A percentile compares a stretch with the other conserved stretches of the same genome.
Conservation (phyloP, 2,329 filamentous ascomycete genomes). For the Arachnomyces sp. region DNA sequence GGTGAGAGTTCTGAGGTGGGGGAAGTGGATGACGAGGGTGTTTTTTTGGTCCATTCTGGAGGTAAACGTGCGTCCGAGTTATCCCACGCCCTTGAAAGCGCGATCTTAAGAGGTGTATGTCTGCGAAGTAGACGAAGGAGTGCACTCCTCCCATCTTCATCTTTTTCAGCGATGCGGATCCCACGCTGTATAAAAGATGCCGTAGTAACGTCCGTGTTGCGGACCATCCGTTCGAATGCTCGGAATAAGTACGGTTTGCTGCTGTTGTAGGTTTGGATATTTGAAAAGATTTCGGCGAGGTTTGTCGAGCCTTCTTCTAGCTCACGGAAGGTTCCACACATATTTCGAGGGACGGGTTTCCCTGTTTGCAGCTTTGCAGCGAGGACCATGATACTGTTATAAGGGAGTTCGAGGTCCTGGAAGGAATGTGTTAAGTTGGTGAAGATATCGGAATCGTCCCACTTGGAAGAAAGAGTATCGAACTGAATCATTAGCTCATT, state of each 20-base stretch:
- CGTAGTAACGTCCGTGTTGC: slow-evolving; percentile 27
- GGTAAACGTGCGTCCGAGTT: slow-evolving; percentile 4
- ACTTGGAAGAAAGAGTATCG: slow-evolving; percentile 12
- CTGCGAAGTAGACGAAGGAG: slow-evolving; percentile 28
- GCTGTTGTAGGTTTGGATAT: slow-evolving; percentile 20
- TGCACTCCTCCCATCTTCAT: slow-evolving; percentile 20
- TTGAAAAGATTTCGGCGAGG: slow-evolving; percentile 22
- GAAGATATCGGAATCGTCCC: slow-evolving; percentile 17
- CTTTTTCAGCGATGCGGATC: slow-evolving; percentile 24
- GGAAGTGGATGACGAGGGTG: not conserved
- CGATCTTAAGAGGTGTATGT: slow-evolving; percentile 32
- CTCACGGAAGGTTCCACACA: slow-evolving; percentile 17
- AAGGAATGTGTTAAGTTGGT: slow-evolving; percentile 21
- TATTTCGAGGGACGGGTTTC: slow-evolving; percentile 17
- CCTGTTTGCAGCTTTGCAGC: slow-evolving; percentile 21
- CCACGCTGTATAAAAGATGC: slow-evolving; percentile 24
- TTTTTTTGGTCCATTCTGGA: slow-evolving; percentile 12
- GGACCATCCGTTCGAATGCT: slow-evolving; percentile 24
- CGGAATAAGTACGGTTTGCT: slow-evolving; percentile 20
- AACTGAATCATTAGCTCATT: slow-evolving; percentile 21
- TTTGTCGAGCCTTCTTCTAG: slow-evolving; percentile 22
- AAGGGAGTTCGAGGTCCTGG: slow-evolving; percentile 23
- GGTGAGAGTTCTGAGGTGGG: slow-evolving; percentile 10
- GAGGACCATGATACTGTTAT: slow-evolving; percentile 21
- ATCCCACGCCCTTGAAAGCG: slow-evolving; percentile 26